These are phyloP conservation scores for Incumbomyces lentus DNA, from an alignment of 2,329 filamentous ascomycete species.

Conservation along the genomic window DNA sequence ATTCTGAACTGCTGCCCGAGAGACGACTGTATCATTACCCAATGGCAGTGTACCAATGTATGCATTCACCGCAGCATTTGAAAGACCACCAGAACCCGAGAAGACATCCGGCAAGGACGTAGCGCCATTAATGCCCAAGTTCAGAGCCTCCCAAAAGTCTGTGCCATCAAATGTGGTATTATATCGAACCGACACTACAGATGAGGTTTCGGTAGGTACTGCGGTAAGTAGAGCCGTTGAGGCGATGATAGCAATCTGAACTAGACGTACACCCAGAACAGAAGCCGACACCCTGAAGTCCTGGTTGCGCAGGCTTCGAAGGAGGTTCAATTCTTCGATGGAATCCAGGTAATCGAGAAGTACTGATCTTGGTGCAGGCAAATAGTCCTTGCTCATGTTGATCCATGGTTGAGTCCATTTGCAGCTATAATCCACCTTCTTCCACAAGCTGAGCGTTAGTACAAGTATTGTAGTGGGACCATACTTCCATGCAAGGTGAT, in stretches of 20 bases:
- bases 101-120: no score
- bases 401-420: constrained; percentile 3
- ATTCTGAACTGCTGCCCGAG: background rate
- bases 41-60: background rate
- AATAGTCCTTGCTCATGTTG: background rate
- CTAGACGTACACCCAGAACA: background rate
- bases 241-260: background rate
- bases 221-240: background rate
- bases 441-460: constrained; percentile 1
- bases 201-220: background rate
- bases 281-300: background rate
- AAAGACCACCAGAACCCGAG: background rate
- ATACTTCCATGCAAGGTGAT: constrained; percentile 3
- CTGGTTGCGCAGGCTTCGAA: background rate
- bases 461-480: constrained; percentile 2
- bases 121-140: no score
- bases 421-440: constrained; percentile 4
- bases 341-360: constrained; percentile 2
- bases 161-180: background rate
- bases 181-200: background rate
- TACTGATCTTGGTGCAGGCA: background rate
- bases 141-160: background rate
- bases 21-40: no score
- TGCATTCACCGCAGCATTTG: background rate
- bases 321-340: background rate